Base-by-base conservation (phyloP, 106 monocot species). In the Dendrobium catenatum region DNA sequence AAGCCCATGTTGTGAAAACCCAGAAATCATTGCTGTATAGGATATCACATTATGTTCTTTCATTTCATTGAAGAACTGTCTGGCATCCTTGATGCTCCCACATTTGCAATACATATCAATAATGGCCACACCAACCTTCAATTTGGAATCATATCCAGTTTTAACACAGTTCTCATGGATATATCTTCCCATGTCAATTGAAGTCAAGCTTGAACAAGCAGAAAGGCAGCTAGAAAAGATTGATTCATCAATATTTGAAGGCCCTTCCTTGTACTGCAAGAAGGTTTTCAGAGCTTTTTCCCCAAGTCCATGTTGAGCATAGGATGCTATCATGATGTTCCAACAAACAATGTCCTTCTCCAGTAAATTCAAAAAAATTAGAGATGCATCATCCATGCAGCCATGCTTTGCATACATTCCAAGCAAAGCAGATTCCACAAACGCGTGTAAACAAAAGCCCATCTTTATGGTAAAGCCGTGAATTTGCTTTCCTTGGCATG, bases 271-370 rank as follows among this genome's bases (percentile, higher is more conserved):
- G 27, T 72, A 43, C 43, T 80, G 72, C 42, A n/a, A 76, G 51
- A 83, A 83, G 80, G 83, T 80, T 29, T 72, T 67, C 40, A 86
- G 80, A 37, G 87, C 83, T 81, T 83, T 68, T 40, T 73, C 68
- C 2, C 47, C 77, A 18, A 73, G 42, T 6, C 87, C 87, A 18
- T 83, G 80, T 46, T 83, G 70, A 8, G 49, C 68, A 61, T 80
- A 83, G 10, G 80, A 80, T 13, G 76, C 15, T 55, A 86, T 85
- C 68, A 84, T 84, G 0, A 24, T 67, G 41, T 72, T 77, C 85
- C 76, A 80, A 68, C 81, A 85, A 51, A 85, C 77, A 27, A 56
- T 18, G 42, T 81, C 85, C 51, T 43, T 80, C 26, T 26, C 29
- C 76, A 51, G 18, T 77, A 85, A 76, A 42, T 41, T 77, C 16